Base-by-base conservation (phyloP, 805 yeast genomes). In the Saturnispora besseyi region DNA sequence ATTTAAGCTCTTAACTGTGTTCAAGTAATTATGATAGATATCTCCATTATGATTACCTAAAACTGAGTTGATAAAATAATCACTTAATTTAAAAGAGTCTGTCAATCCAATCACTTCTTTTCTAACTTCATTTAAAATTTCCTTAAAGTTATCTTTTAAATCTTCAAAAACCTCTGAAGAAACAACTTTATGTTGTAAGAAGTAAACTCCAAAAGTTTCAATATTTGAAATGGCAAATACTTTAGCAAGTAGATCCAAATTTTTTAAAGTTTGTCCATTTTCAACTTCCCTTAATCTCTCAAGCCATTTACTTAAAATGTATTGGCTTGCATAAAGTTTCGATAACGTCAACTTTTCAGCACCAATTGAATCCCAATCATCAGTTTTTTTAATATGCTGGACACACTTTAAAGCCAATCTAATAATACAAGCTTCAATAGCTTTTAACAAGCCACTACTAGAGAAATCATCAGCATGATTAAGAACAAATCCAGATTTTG, bases 11-110 rank as follows among this genome's bases (percentile, higher is more conserved):
- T 75, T 73, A 52, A 82, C 83, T 50, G 72, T 70, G 26, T 61
- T 68, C 62, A 82, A 83, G 69, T 88, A 88, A 64, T 85, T 81
- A 61, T 81, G 81, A 69, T 88, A 89, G 50, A 87, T 81, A 64
- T 89, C 82, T 51, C 96, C 96, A 58, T 85, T 81, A 66, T 76
- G 82, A 51, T 73, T 75, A 44, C 96, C 97, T 51, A 89, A 76
- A 4, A 93, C 82, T 0, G 96, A 81, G 64, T 88, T 86, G 61
- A 89, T 75, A 70, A 84, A 77, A 63, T 76, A 83, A 68, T 89
- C 96, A 38, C 87, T 79, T 55, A 84, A 75, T 66, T 84, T 79
- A 73, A 89, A 89, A 1, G 95, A 76, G 66, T 89, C 97, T 5
- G 95, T 84, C 59, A 86, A 72, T 1, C 85, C 84, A 63, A 87